Conservation (phyloP, 2,329 filamentous ascomycete genomes). For the Botrytis tulipae region DNA sequence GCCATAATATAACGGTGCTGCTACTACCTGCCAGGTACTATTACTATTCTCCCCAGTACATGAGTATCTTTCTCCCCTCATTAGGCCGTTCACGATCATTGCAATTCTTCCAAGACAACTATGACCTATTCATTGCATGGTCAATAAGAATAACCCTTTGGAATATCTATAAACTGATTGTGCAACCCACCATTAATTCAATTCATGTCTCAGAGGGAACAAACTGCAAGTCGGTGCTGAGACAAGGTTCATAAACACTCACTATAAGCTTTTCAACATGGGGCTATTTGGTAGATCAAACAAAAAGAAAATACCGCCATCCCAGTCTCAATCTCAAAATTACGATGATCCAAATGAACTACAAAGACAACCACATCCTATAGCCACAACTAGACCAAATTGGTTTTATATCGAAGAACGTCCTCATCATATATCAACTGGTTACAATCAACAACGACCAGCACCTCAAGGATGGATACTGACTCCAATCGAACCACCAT, state of each 20-base stretch:
- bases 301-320: constrained; percentile 27
- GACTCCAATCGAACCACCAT: constrained; percentile 20
- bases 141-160: not conserved
- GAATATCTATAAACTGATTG: not conserved
- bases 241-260: not conserved
- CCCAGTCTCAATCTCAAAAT: constrained; percentile 24
- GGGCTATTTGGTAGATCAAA: constrained; percentile 36
- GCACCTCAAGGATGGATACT: constrained; percentile 28
- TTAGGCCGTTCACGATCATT: not conserved
- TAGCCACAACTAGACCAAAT: not conserved
- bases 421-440: not conserved
- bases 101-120: not conserved
- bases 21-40: not conserved
- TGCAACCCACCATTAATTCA: not conserved
- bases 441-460: constrained; percentile 14
- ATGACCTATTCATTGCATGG: not conserved
- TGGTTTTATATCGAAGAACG: constrained; percentile 15
- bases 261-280: constrained; percentile 25
- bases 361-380: not conserved
- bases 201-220: not conserved
- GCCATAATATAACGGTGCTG: not conserved
- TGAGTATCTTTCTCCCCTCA: no score
- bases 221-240: not conserved
- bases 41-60: not conserved
- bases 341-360: constrained; percentile 3